These are phyloP conservation scores for Gastrolobium villosum DNA, from an alignment of 306 rosid genomes.

Conservation along the genomic window DNA sequence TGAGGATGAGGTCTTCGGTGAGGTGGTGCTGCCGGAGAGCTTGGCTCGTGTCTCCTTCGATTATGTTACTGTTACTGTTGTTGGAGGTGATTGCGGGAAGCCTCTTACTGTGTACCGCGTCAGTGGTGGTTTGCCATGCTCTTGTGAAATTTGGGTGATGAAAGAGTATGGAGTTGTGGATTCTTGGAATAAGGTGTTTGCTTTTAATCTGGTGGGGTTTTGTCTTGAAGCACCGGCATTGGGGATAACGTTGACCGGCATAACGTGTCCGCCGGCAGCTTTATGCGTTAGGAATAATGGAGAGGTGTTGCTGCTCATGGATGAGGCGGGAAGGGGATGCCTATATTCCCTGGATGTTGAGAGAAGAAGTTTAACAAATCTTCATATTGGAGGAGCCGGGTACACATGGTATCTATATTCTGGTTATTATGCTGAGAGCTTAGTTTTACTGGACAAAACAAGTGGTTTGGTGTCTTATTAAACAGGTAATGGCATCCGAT, in stretches of 20 bases:
- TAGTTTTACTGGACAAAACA: conserved; percentile 42
- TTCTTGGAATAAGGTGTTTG: conserved; percentile 47
- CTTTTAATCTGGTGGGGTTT: conserved; percentile 15
- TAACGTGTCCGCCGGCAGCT: background rate
- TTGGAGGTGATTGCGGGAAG: conserved; percentile 21
- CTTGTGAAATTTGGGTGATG: conserved; percentile 49
- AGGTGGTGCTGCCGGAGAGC: conserved; percentile 39
- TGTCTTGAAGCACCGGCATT: conserved; percentile 13
- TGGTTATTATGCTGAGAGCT: conserved; percentile 50
- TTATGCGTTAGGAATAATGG: conserved; percentile 30
- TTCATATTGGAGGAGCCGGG: conserved; percentile 40
- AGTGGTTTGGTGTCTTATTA: conserved; percentile 38
- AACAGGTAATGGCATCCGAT: conserved; percentile 34
- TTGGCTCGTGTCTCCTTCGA: background rate
- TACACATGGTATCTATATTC: conserved; percentile 11
- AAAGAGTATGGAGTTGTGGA: conserved; percentile 48
- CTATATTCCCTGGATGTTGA: conserved; percentile 34
- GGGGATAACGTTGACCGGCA: background rate
- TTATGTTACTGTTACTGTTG: conserved; percentile 16
- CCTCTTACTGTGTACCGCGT: conserved; percentile 29
- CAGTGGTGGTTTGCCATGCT: background rate
- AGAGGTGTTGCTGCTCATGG: conserved; percentile 42
- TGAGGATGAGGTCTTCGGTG: conserved; percentile 42
- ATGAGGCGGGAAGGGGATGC: conserved; percentile 10
- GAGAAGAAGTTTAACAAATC: background rate